These are phyloP conservation scores for Taphrina wiesneri DNA, from an alignment of 1,139 yeast genomes.

Conservation along the genomic window DNA sequence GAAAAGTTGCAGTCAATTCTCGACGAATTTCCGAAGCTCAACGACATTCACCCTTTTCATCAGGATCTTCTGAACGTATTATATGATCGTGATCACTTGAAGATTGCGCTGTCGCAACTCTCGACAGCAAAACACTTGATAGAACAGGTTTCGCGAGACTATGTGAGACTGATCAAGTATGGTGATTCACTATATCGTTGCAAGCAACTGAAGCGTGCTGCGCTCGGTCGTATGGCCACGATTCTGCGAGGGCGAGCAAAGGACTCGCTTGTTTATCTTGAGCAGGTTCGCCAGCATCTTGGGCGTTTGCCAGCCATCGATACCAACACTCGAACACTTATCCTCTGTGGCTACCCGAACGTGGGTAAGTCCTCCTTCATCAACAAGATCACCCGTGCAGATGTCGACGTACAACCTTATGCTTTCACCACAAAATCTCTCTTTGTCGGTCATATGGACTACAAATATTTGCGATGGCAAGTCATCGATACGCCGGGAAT, in stretches of 20 bases:
- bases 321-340: conserved; percentile 95
- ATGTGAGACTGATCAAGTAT: conserved; percentile 85
- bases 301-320: conserved; percentile 98
- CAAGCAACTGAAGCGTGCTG: conserved; percentile 97
- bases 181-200: conserved; percentile 98
- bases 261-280: conserved; percentile 88
- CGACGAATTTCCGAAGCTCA: conserved; percentile 89
- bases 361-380: conserved; percentile 97
- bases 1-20: conserved; percentile 87
- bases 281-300: conserved; percentile 98
- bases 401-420: conserved; percentile 98
- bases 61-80: conserved; percentile 96
- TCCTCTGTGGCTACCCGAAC: conserved; percentile 98
- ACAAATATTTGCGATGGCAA: conserved; percentile 94
- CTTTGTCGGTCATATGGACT: conserved; percentile 96
- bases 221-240: conserved; percentile 99
- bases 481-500: conserved; percentile 99
- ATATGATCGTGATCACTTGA: conserved; percentile 96
- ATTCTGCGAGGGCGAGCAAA: conserved; percentile 81
- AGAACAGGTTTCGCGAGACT: conserved; percentile 95
- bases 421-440: conserved; percentile 96
- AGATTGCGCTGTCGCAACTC: conserved; percentile 93
- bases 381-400: conserved; percentile 92
- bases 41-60: conserved; percentile 98
- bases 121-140: conserved; percentile 90